A percentile compares a stretch with the other conserved stretches of the same genome.
Conservation (phyloP, 2,329 filamentous ascomycete species). For the Pyricularia pennisetigena region DNA sequence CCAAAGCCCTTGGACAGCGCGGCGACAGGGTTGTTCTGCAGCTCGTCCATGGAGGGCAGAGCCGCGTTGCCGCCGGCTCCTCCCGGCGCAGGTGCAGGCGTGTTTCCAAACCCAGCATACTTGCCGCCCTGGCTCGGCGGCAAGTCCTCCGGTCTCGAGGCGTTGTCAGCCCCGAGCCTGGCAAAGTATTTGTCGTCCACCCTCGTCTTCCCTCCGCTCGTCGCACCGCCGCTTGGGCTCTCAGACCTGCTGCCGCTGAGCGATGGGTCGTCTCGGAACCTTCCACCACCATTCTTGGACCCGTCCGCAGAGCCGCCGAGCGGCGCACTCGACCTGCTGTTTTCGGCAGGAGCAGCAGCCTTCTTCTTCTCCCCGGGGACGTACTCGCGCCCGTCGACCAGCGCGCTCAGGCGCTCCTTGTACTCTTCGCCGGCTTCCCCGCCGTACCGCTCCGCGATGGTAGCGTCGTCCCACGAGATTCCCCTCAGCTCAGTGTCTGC, state of each 20-base stretch:
- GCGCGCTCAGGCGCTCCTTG: conserved; percentile 80
- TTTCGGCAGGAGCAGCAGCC: conserved; percentile 13
- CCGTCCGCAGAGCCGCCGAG: conserved; percentile 10
- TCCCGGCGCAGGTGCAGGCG: conserved; percentile 43
- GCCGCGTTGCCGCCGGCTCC: conserved; percentile 20
- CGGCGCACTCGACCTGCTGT: conserved; percentile 27
- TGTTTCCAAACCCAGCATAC: conserved; percentile 82
- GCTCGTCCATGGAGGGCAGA: conserved; percentile 69
- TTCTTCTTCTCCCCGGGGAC: conserved; percentile 58
- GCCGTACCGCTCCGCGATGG: conserved; percentile 83
- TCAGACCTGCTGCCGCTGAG: conserved; percentile 19
- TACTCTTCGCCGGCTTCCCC: conserved; percentile 88
- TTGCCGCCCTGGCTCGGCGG: conserved; percentile 89
- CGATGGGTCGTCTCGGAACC: conserved; percentile 9
- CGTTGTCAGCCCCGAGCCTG: conserved; percentile 73
- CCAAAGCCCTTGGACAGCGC: conserved; percentile 88
- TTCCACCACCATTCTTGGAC: conserved; percentile 9
- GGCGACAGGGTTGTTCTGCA: conserved; percentile 83
- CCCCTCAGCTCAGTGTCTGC: conserved; percentile 56
- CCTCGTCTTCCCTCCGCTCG: conserved; percentile 39
- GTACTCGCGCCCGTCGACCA: conserved; percentile 82
- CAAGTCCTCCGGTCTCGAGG: conserved; percentile 59
- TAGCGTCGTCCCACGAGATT: conserved; percentile 73
- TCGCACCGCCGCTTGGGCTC: conserved; percentile 24
- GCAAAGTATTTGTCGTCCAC: conserved; percentile 88